Conservation (phyloP, 768 basidiomycete genomes). For the Xerocomus spinulosus region DNA sequence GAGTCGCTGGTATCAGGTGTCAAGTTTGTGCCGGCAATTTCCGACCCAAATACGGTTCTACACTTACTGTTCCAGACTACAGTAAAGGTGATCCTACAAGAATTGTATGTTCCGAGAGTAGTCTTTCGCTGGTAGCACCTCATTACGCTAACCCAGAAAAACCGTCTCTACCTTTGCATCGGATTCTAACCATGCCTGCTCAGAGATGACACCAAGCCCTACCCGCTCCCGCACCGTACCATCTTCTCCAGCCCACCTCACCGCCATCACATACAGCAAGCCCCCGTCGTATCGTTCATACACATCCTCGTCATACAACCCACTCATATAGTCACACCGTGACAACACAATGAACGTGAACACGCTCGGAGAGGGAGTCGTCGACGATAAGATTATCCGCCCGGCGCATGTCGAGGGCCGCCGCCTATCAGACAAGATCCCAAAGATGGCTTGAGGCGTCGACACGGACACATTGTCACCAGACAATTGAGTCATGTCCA, state of each 20-base stretch:
- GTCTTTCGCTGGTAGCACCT: no score
- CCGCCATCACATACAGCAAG: not conserved
- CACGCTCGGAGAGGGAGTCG: not conserved
- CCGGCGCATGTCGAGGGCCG: not conserved
- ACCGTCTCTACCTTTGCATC: not conserved
- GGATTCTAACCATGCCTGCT: not conserved
- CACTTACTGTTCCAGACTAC: no score
- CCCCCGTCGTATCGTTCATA: not conserved
- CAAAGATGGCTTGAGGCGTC: not conserved
- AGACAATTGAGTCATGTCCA: not conserved
- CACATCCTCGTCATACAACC: not conserved
- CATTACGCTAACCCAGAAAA: no score
- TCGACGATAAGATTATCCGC: not conserved
- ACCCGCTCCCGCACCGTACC: not conserved
- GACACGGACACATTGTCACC: not conserved
- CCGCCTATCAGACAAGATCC: not conserved
- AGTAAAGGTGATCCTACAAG: no score
- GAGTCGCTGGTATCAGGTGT: no score
- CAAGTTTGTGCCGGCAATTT: no score
- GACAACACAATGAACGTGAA: not conserved
- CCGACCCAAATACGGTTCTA: no score
- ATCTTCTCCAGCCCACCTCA: not conserved
- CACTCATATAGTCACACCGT: not conserved
- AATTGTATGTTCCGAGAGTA: no score
- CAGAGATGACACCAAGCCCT: not conserved